A percentile compares a stretch with the other conserved stretches of the same genome.
phyloP scores from a whole-genome alignment of 768 basidiomycete genomes.

The Pleurotus pulmonarius region DNA sequence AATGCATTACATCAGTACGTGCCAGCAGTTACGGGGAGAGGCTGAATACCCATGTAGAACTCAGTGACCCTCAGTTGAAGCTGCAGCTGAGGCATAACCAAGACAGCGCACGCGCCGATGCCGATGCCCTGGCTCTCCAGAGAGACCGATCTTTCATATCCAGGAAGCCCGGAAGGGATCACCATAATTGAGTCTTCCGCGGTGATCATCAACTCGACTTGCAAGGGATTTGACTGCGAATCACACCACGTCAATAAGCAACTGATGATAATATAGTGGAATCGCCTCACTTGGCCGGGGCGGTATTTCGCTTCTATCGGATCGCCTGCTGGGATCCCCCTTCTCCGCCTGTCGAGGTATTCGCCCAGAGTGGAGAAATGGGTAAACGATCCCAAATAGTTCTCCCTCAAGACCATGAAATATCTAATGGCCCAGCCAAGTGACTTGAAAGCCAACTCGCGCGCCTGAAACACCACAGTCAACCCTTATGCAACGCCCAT shows the following conservation, averaged over 20 bases:
- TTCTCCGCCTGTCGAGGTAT: constrained; percentile 68
- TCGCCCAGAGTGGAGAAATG: constrained; percentile 88
- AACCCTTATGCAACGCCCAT: no score
- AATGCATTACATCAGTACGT: not conserved
- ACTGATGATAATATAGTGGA: not conserved
- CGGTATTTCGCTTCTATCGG: constrained; percentile 79
- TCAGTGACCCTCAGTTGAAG: constrained; percentile 79
- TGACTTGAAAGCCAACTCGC: constrained; percentile 57
- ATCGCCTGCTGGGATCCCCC: constrained; percentile 67
- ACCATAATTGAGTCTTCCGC: constrained; percentile 52
- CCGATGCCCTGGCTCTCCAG: constrained; percentile 21
- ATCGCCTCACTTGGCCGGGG: constrained; percentile 58
- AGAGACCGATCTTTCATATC: constrained; percentile 39
- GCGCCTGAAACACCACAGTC: constrained; percentile 30
- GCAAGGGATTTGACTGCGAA: constrained; percentile 73
- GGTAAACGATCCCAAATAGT: constrained; percentile 93
- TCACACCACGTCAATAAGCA: not conserved
- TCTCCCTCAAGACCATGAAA: constrained; percentile 85
- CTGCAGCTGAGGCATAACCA: constrained; percentile 66
- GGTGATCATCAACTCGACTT: constrained; percentile 61
- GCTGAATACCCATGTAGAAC: constrained; percentile 73
- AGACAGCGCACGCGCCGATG: constrained; percentile 50
- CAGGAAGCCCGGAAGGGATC: constrained; percentile 65
- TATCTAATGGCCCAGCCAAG: constrained; percentile 89
- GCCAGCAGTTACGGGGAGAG: no score